Evolutionary conservation across 2,329 filamentous ascomycete genomes (phyloP).

Genomic region (Tolypocladium ophioglossoides): DNA sequence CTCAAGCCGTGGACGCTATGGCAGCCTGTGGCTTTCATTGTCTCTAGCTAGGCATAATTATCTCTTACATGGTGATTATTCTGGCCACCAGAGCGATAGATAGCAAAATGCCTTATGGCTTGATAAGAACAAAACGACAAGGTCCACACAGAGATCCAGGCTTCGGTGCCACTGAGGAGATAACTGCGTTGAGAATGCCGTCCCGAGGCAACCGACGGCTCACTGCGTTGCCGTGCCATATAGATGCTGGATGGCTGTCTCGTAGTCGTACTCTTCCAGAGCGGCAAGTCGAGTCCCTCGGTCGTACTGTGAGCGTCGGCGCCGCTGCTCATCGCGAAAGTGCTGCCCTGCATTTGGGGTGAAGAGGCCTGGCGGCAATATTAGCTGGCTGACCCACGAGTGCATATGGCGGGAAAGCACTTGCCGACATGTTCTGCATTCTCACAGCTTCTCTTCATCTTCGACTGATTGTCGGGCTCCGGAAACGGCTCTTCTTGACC

Average conservation of each 20-base stretch:
- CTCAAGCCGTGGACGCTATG: neutral
- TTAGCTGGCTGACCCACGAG: neutral
- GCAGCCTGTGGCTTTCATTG: neutral
- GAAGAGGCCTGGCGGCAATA: conserved; percentile 53
- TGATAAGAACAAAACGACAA: neutral
- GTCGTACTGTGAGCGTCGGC: conserved; percentile 68
- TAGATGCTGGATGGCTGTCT: conserved; percentile 29
- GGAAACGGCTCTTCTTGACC: conserved; percentile 71
- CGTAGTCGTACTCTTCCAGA: conserved; percentile 50
- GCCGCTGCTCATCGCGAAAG: conserved; percentile 64
- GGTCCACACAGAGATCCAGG: neutral
- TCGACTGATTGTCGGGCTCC: conserved; percentile 70
- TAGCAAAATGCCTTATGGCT: conserved; percentile 4
- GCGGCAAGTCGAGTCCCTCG: conserved; percentile 67
- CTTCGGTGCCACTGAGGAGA: neutral
- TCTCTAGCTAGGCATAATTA: conserved; percentile 5
- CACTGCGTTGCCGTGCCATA: conserved; percentile 15
- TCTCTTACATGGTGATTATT: conserved; percentile 7
- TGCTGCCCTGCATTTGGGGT: conserved; percentile 68
- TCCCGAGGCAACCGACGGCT: neutral
- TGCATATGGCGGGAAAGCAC: conserved; percentile 19
- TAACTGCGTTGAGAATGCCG: neutral
- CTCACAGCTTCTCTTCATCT: conserved; percentile 78
- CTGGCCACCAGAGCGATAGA: conserved; percentile 6
- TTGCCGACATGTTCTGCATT: conserved; percentile 75